Evolutionary conservation across 2,329 filamentous ascomycete genomes (phyloP), one percentile per base, ranked within the genome.

Genomic region (Colletotrichum ledebouriae): DNA sequence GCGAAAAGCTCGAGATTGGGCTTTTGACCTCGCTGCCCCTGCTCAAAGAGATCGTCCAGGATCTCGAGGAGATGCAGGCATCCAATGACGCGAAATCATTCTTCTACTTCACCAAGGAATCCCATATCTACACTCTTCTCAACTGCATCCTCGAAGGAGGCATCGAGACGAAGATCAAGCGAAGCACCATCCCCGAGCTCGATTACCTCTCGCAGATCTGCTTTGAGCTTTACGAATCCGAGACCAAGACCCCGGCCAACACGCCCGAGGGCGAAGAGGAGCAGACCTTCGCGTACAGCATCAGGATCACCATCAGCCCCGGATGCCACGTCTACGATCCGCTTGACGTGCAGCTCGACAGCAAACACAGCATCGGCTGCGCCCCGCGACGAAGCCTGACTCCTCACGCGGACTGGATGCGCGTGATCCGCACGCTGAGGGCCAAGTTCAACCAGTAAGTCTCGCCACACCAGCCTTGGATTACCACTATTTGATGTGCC

Each of bases 91-190:
- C 94, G 50, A 98, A 98, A 77, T 95, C 92, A 2, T 98, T 98
- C 84, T 93, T 98, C 81, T 99, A 99, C 82, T 99, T 99, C 80
- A 99, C 96, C 71, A 99, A 99, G 80, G 96, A 99, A 80, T 97
- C 94, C 0, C 96, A 99, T 78, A 98, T 99, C 71, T 99, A 99
- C 82, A 99, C 96, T 5, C 87, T 99, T 5, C 88, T 99, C 67
- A 99, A 99, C 79, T 98, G 95, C 78, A 98, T 99, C 73, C 87
- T 99, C 29, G 96, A 99, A 78, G 96, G 97, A 69, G 97, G 96
- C 34, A 93, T 99, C 72, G 92, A 97, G 76, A 98, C 95, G 25
- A 99, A 99, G 83, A 98, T 99, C 76, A 92, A 94, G 74, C 92
- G 97, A 42, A 94, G 94, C 75, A 94, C 93, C 46, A 99, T 99